phyloP scores from a whole-genome alignment of 2,329 filamentous ascomycete genomes.

The Arthrocladium fulminans region DNA sequence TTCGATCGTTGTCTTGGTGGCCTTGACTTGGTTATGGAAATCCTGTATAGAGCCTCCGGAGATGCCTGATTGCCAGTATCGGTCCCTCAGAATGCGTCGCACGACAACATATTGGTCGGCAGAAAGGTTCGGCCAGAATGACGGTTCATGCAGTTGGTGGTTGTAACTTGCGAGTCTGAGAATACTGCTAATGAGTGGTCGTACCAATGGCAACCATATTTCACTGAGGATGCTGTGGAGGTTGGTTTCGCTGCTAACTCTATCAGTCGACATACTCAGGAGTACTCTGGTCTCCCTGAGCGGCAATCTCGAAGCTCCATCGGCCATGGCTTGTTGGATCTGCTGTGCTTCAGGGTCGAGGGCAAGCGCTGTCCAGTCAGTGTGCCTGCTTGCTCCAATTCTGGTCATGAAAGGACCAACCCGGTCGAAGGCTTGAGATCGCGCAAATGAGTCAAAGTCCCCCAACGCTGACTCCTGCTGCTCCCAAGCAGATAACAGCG shows the following conservation, averaged over 20 bases:
- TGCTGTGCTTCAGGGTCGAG: constrained; percentile 71
- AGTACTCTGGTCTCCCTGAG: constrained; percentile 83
- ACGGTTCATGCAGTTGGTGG: constrained; percentile 80
- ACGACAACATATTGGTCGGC: constrained; percentile 69
- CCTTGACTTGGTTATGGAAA: constrained; percentile 84
- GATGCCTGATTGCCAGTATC: constrained; percentile 98
- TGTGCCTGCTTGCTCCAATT: constrained; percentile 62
- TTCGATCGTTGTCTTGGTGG: constrained; percentile 81
- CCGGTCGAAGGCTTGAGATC: constrained; percentile 67
- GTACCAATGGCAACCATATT: constrained; percentile 79
- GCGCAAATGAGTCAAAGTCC: constrained; percentile 70
- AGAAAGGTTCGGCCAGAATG: constrained; percentile 72
- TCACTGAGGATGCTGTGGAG: constrained; percentile 66
- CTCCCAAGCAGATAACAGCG: constrained; percentile 73
- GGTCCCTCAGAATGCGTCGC: constrained; percentile 74
- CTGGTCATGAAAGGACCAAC: constrained; percentile 70
- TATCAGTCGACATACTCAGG: constrained; percentile 85
- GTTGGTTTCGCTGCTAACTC: constrained; percentile 63
- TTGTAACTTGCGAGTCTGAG: constrained; percentile 79
- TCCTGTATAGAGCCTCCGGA: constrained; percentile 93
- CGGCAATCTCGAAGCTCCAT: constrained; percentile 59
- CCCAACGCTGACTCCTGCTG: constrained; percentile 59
- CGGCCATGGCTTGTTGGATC: constrained; percentile 69
- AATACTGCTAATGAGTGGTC: constrained; percentile 73
- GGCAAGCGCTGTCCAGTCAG: constrained; percentile 71